Evolutionary conservation across 2,329 filamentous ascomycete species (phyloP).

Genomic region (Hortaea werneckii): DNA sequence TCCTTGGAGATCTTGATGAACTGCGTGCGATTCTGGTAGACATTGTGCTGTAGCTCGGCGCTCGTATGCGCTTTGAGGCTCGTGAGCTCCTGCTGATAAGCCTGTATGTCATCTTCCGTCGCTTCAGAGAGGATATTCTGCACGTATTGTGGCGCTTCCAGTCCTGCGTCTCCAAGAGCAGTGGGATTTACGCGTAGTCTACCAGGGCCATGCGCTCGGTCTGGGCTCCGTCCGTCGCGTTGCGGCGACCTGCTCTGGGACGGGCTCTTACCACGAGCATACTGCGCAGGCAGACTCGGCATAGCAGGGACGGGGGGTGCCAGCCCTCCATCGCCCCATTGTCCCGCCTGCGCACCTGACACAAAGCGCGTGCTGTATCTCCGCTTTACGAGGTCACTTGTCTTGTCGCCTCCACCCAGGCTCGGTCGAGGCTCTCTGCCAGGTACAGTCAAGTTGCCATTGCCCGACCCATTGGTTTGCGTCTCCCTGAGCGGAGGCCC

Average conservation of each 20-base stretch:
- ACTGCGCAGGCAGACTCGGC: slow-evolving; percentile 49
- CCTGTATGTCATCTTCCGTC: slow-evolving; percentile 74
- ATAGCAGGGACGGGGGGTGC: slow-evolving; percentile 52
- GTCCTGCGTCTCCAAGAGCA: slow-evolving; percentile 66
- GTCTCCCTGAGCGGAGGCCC: slow-evolving; percentile 14
- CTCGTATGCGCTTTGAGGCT: slow-evolving; percentile 70
- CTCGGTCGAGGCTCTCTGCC: slow-evolving; percentile 13
- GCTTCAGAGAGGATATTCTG: slow-evolving; percentile 63
- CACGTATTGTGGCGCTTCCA: slow-evolving; percentile 65
- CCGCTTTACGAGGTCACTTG: slow-evolving; percentile 80
- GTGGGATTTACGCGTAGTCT: slow-evolving; percentile 64
- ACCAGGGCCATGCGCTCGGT: slow-evolving; percentile 22
- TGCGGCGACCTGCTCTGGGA: slow-evolving; percentile 9
- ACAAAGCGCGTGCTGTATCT: slow-evolving; percentile 83
- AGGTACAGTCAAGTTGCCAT: slow-evolving; percentile 5
- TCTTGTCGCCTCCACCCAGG: slow-evolving; percentile 36
- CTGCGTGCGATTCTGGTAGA: slow-evolving; percentile 93
- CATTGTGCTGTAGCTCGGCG: slow-evolving; percentile 81
- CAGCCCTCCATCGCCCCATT: slow-evolving; percentile 53
- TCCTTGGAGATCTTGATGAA: slow-evolving; percentile 99
- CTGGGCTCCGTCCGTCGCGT: slow-evolving; percentile 27
- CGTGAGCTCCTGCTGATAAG: slow-evolving; percentile 66
- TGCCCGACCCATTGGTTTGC: slow-evolving; percentile 8
- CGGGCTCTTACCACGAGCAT: slow-evolving; percentile 21
- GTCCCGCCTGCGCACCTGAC: slow-evolving; percentile 53